phyloP scores from a whole-genome alignment of 176 grass and related monocot species.

The Avena insularis region DNA sequence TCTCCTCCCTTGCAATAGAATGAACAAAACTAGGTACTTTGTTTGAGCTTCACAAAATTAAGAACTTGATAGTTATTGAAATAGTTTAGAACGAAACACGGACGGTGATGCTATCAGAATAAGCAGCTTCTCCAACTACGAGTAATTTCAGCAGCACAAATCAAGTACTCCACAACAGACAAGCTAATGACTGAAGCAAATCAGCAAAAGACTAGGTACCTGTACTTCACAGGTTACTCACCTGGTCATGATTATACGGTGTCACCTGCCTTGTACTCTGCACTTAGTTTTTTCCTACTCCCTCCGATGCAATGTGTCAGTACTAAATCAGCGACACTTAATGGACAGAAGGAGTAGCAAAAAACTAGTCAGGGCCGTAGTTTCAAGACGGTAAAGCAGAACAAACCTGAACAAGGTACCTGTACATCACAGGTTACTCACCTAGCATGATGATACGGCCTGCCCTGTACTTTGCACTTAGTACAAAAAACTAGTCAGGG shows the following conservation, averaged over 20 bases:
- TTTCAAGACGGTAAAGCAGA: too few relatives aligned
- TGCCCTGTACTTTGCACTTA: background rate
- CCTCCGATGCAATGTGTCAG: too few relatives aligned
- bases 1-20: background rate
- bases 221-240: background rate
- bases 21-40: background rate
- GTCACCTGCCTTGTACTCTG: too few relatives aligned
- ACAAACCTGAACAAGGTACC: background rate
- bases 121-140: background rate
- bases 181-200: too few relatives aligned
- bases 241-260: too few relatives aligned
- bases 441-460: background rate
- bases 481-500: background rate
- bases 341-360: too few relatives aligned
- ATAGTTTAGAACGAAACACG: background rate
- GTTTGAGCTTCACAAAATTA: background rate
- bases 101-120: background rate
- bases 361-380: too few relatives aligned
- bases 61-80: background rate
- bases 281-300: too few relatives aligned
- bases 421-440: background rate
- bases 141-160: background rate
- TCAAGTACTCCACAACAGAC: constrained; percentile 14
- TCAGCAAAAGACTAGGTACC: background rate
- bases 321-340: too few relatives aligned